A percentile compares a stretch with the other conserved stretches of the same genome.
These are phyloP conservation scores for Myxozyma sirexii DNA, from an alignment of 805 yeast genomes.

Conservation along the genomic window DNA sequence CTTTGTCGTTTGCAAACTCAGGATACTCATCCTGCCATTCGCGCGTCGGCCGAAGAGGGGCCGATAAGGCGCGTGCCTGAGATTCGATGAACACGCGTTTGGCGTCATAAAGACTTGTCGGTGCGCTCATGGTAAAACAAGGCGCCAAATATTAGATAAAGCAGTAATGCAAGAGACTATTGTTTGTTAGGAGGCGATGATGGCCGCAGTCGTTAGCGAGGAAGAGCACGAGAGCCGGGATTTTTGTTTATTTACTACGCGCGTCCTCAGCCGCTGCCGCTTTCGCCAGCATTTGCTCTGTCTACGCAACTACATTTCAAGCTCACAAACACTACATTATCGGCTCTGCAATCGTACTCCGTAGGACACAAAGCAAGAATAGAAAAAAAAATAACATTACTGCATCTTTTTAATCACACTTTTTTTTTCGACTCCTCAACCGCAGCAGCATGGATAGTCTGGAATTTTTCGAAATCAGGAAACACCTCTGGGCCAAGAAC, in stretches of 20 bases:
- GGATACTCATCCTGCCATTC: conserved; percentile 19
- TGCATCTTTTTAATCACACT: background rate
- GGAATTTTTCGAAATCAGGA: conserved; percentile 68
- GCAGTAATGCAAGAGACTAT: background rate
- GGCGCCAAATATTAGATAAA: background rate
- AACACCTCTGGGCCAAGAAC: conserved; percentile 79
- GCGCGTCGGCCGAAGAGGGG: conserved; percentile 22
- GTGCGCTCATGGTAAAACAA: background rate
- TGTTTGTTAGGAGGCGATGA: too few species aligned
- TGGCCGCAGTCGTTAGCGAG: too few species aligned
- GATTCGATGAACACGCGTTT: conserved; percentile 30
- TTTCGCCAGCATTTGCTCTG: too few species aligned
- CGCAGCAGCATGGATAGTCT: conserved; percentile 1
- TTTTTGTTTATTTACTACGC: too few species aligned
- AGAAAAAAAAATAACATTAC: background rate
- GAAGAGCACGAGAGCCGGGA: too few species aligned
- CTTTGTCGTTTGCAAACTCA: conserved; percentile 9
- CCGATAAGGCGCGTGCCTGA: conserved; percentile 24
- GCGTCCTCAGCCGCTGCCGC: too few species aligned
- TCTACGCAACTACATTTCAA: too few species aligned
- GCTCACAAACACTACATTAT: too few species aligned
- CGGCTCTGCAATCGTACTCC: too few species aligned
- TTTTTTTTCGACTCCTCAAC: conserved; percentile 8
- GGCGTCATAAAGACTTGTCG: conserved; percentile 18
- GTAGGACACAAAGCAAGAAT: too few species aligned